These are phyloP conservation scores for Trichopus zeylanicus DNA, from an alignment of 116 monocot genomes.

Conservation along the genomic window DNA sequence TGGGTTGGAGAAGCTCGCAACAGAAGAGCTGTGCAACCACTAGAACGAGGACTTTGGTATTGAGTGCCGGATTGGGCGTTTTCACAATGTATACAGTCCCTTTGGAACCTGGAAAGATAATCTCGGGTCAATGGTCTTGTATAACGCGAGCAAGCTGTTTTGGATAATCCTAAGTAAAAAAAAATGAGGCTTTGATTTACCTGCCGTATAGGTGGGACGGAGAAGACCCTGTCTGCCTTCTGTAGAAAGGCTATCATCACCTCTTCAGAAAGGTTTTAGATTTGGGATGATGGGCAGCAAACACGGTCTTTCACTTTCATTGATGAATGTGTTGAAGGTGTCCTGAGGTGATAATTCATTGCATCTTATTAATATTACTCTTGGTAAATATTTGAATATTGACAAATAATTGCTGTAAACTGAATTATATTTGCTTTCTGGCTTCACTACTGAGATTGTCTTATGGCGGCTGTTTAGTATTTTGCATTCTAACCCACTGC, in stretches of 20 bases:
- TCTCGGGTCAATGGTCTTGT: no score
- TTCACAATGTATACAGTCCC: constrained; percentile 94
- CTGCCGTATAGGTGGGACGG: constrained; percentile 56
- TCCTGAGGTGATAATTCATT: constrained; percentile 71
- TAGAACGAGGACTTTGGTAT: constrained; percentile 91
- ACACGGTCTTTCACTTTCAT: constrained; percentile 96
- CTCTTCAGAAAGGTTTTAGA: constrained; percentile 80
- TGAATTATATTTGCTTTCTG: no score
- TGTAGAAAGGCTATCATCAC: constrained; percentile 81
- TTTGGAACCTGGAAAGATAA: constrained; percentile 98
- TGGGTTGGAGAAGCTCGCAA: constrained; percentile 90
- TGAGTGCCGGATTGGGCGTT: constrained; percentile 84
- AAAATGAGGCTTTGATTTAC: no score
- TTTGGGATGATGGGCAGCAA: constrained; percentile 97
- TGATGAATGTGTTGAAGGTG: constrained; percentile 96
- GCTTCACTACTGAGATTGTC: no score
- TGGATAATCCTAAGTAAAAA: no score
- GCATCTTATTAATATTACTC: no score
- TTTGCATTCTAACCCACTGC: no score
- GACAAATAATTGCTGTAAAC: no score
- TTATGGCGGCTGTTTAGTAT: no score
- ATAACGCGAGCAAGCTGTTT: no score
- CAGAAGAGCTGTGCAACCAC: constrained; percentile 93
- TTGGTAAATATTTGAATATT: no score
- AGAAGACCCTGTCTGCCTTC: constrained; percentile 90